phyloP scores from a whole-genome alignment of 179 eudicot species.

The Silene coronaria region DNA sequence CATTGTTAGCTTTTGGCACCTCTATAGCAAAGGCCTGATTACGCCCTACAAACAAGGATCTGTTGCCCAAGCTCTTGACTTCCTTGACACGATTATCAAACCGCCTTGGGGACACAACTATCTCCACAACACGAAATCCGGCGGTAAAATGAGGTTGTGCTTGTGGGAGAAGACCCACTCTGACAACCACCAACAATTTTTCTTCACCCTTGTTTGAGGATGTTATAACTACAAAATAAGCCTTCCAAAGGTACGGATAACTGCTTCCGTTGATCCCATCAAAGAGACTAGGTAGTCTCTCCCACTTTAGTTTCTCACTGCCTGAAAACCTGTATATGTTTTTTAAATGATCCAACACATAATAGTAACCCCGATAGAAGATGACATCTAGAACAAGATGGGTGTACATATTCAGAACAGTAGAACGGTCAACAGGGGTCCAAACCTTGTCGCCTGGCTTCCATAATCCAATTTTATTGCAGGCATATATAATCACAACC shows the following conservation, averaged over 20 bases:
- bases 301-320: neutral
- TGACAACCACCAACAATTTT: neutral
- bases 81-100: neutral
- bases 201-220: neutral
- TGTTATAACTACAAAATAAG: neutral
- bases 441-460: neutral
- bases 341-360: neutral
- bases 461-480: neutral
- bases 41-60: slow-evolving; percentile 11
- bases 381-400: neutral
- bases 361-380: neutral
- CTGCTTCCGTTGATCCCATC: neutral
- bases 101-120: neutral
- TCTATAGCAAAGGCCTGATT: neutral
- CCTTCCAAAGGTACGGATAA: neutral
- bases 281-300: neutral
- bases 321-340: neutral
- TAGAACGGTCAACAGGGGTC: neutral
- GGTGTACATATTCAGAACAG: too few species aligned
- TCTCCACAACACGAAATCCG: slow-evolving; percentile 4
- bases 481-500: neutral
- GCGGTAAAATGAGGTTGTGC: too few species aligned
- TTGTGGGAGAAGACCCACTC: neutral
- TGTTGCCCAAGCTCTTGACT: neutral
- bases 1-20: neutral